phyloP scores from a whole-genome alignment of 2,329 filamentous ascomycete species.

The Phyllosticta citriasiana region DNA sequence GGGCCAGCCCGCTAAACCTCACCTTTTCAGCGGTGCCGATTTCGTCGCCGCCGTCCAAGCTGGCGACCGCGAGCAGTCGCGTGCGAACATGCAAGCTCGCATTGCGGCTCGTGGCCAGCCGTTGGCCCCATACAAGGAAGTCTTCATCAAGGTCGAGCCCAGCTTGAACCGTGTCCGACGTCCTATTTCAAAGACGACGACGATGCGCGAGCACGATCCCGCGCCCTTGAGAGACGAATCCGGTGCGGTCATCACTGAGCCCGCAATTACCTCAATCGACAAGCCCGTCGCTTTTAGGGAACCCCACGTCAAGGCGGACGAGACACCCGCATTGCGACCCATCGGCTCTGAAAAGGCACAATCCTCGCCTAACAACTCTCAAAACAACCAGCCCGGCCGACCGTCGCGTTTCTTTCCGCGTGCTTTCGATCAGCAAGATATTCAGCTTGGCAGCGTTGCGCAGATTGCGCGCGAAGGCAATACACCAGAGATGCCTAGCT shows the following conservation, averaged over 20 bases:
- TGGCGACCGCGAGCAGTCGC: not conserved
- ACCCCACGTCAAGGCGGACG: not conserved
- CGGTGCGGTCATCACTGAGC: not conserved
- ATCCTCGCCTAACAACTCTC: not conserved
- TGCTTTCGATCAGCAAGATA: not conserved
- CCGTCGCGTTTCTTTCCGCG: conserved; percentile 29
- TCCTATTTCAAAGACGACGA: not conserved
- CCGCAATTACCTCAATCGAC: not conserved
- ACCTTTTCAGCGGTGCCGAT: conserved; percentile 16
- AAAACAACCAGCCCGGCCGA: not conserved
- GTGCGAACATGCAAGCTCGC: not conserved
- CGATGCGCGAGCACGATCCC: not conserved
- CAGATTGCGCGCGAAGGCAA: conserved; percentile 1
- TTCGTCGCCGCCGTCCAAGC: conserved; percentile 21
- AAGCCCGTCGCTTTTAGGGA: not conserved
- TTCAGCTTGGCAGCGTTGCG: not conserved
- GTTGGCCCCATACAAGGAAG: not conserved
- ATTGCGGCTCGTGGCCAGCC: not conserved
- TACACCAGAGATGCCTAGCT: conserved; percentile 14
- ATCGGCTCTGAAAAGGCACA: conserved; percentile 8
- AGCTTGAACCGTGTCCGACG: not conserved
- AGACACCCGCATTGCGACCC: conserved; percentile 1
- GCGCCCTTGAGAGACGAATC: not conserved
- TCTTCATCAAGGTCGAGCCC: not conserved
- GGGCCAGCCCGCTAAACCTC: conserved; percentile 20